phyloP scores from a whole-genome alignment of 2,329 filamentous ascomycete genomes.

The Tolypocladium ophioglossoides region DNA sequence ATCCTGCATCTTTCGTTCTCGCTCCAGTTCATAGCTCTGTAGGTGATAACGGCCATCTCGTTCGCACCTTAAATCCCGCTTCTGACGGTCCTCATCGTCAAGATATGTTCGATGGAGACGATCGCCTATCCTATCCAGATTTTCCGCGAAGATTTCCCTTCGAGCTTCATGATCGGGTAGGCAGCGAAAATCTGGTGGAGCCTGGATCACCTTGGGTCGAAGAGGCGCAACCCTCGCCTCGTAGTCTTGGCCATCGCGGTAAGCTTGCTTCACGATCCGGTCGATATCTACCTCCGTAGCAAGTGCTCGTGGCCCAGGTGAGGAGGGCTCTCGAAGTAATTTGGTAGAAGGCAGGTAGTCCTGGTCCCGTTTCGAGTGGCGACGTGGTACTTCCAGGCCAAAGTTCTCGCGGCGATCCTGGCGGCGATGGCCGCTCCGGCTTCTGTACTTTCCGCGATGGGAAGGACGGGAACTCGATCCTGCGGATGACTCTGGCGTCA shows the following conservation, averaged over 20 bases:
- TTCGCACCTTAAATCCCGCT: not conserved
- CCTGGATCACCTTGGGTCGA: not conserved
- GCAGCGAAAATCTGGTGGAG: not conserved
- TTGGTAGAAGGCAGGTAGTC: not conserved
- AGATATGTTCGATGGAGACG: not conserved
- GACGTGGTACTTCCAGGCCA: slow-evolving; percentile 1
- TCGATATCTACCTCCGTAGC: not conserved
- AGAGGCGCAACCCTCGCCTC: not conserved
- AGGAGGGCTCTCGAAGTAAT: not conserved
- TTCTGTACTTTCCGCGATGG: slow-evolving; percentile 5
- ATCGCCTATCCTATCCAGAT: not conserved
- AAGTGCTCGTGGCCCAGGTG: not conserved
- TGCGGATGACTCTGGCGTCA: slow-evolving; percentile 11
- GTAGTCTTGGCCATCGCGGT: not conserved
- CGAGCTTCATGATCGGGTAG: not conserved
- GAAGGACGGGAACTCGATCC: slow-evolving; percentile 5
- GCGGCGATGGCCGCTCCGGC: slow-evolving; percentile 5
- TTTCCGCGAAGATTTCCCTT: not conserved
- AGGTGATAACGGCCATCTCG: not conserved
- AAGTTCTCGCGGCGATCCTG: slow-evolving; percentile 7
- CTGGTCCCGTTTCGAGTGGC: not conserved
- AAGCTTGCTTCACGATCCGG: not conserved
- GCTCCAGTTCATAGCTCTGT: not conserved
- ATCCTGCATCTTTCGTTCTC: not conserved
- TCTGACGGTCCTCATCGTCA: not conserved